Percentiles rank a stretch among this genome's conserved stretches.
Conservation (phyloP, 768 basidiomycete genomes). For the Boletus reticuloceps region DNA sequence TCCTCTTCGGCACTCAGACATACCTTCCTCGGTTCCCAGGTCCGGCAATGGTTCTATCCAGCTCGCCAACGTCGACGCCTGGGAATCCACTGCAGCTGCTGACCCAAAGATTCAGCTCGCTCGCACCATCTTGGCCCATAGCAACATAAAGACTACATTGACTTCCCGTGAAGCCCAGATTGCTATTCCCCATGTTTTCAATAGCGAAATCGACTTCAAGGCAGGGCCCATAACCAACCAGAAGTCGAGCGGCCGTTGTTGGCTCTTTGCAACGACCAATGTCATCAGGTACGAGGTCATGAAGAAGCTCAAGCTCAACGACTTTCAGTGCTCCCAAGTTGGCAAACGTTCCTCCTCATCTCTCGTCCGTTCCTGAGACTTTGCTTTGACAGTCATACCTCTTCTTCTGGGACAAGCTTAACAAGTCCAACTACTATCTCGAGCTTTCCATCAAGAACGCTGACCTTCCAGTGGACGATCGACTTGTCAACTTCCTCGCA, state of each 20-base stretch:
- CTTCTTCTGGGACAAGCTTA: constrained; percentile 96
- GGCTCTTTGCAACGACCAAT: constrained; percentile 94
- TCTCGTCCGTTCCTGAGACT: constrained; percentile 1
- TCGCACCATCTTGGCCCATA: constrained; percentile 72
- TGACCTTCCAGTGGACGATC: constrained; percentile 76
- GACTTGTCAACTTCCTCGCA: constrained; percentile 76
- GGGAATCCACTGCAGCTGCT: constrained; percentile 57
- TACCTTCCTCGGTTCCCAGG: constrained; percentile 16
- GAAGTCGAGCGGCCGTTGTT: constrained; percentile 87
- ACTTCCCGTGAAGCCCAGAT: constrained; percentile 60
- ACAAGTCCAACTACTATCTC: constrained; percentile 87
- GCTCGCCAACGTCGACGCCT: constrained; percentile 54
- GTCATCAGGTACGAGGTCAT: constrained; percentile 80
- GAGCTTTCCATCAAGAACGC: constrained; percentile 83
- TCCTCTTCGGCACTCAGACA: not conserved
- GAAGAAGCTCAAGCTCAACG: constrained; percentile 80
- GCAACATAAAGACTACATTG: constrained; percentile 61
- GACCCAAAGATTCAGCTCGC: constrained; percentile 68
- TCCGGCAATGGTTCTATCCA: constrained; percentile 65
- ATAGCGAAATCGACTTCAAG: constrained; percentile 75
- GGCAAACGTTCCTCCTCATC: constrained; percentile 8
- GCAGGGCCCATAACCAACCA: constrained; percentile 84
- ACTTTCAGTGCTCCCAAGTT: constrained; percentile 91
- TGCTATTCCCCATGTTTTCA: constrained; percentile 77
- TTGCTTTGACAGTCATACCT: constrained; percentile 62